These are phyloP conservation scores for Paraconiothyrium brasiliense DNA, from an alignment of 2,329 filamentous ascomycete species.

Conservation along the genomic window DNA sequence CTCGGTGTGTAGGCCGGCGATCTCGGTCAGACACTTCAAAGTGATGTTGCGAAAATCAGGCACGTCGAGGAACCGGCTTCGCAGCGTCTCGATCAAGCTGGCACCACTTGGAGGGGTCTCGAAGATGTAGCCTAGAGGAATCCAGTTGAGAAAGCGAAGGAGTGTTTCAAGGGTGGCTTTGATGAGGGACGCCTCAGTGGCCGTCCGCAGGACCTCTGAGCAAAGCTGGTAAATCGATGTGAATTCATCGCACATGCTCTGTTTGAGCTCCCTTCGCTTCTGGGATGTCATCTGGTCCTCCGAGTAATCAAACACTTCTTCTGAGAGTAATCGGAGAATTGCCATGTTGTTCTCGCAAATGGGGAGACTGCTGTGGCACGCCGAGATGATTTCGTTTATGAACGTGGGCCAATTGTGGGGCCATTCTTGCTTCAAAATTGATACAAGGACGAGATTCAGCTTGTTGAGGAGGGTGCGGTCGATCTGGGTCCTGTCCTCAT, in stretches of 20 bases:
- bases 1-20: constrained; percentile 90
- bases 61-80: constrained; percentile 89
- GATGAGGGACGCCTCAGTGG: constrained; percentile 86
- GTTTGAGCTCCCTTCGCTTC: constrained; percentile 96
- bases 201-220: constrained; percentile 91
- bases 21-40: constrained; percentile 95
- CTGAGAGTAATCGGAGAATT: constrained; percentile 91
- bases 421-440: constrained; percentile 99
- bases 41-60: constrained; percentile 98
- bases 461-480: constrained; percentile 96
- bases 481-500: constrained; percentile 84
- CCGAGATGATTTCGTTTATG: constrained; percentile 98
- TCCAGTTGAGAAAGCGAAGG: constrained; percentile 98
- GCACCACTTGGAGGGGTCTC: constrained; percentile 75
- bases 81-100: constrained; percentile 87
- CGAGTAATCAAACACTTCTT: constrained; percentile 99
- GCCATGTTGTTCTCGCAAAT: constrained; percentile 99
- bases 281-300: constrained; percentile 99
- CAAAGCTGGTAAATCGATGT: constrained; percentile 98
- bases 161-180: constrained; percentile 97
- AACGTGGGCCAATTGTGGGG: constrained; percentile 99
- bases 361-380: constrained; percentile 92
- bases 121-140: constrained; percentile 97
- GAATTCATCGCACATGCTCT: constrained; percentile 98
- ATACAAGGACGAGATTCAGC: constrained; percentile 96